phyloP scores from a whole-genome alignment of 768 basidiomycete genomes.

The Mycena capillaripes region DNA sequence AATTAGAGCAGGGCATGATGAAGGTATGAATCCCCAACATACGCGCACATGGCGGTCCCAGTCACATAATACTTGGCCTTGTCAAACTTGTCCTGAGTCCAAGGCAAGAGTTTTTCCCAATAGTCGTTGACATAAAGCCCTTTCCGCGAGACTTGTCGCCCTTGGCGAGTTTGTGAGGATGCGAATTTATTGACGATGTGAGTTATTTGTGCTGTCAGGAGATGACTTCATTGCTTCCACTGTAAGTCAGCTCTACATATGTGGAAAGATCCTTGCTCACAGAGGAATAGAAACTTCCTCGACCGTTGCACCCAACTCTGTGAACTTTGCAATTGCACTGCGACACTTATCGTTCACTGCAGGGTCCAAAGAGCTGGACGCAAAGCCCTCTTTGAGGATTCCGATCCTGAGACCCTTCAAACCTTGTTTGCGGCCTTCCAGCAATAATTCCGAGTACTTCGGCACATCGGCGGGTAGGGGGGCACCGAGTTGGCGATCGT shows the following conservation, averaged over 20 bases:
- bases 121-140: slow-evolving; percentile 31
- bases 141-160: slow-evolving; percentile 26
- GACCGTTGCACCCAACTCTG: slow-evolving; percentile 27
- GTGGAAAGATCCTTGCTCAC: background rate
- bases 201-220: slow-evolving; percentile 6
- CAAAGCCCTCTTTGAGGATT: slow-evolving; percentile 31
- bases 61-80: slow-evolving; percentile 32
- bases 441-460: slow-evolving; percentile 16
- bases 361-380: background rate
- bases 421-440: background rate
- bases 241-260: background rate
- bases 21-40: slow-evolving; percentile 8
- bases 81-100: slow-evolving; percentile 32
- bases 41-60: slow-evolving; percentile 33
- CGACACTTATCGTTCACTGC: slow-evolving; percentile 14
- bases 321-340: slow-evolving; percentile 18
- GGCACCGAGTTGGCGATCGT: slow-evolving; percentile 34
- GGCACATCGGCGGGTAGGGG: slow-evolving; percentile 25
- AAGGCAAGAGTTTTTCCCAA: slow-evolving; percentile 29
- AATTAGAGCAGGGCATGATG: background rate
- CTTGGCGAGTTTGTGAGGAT: slow-evolving; percentile 29
- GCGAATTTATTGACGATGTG: slow-evolving; percentile 29
- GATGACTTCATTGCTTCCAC: background rate
- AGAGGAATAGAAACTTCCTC: slow-evolving; percentile 35
- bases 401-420: slow-evolving; percentile 26